Percentiles rank a stretch among this genome's conserved stretches.
These are phyloP conservation scores for Manihot esculenta DNA, from an alignment of 441 rosid species.

Conservation along the genomic window DNA sequence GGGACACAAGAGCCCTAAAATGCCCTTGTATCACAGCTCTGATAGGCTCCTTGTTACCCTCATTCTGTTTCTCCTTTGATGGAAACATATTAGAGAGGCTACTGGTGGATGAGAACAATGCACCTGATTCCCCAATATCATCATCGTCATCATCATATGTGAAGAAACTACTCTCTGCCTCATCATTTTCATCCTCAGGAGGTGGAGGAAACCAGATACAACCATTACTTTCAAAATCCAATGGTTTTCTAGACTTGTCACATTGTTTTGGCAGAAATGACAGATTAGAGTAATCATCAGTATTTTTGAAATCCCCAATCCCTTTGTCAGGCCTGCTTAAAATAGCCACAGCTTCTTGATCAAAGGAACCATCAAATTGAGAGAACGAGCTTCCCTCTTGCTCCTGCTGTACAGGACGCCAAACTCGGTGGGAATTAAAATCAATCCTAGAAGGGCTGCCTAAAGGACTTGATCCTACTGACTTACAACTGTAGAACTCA, in stretches of 20 bases:
- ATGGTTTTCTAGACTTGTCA: slow-evolving; percentile 45
- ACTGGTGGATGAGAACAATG: slow-evolving; percentile 65
- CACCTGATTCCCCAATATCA: slow-evolving; percentile 70
- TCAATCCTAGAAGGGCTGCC: slow-evolving; percentile 89
- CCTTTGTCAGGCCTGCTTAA: slow-evolving; percentile 50
- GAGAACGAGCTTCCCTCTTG: slow-evolving; percentile 60
- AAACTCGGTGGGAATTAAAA: slow-evolving; percentile 70
- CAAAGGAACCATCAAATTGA: slow-evolving; percentile 47
- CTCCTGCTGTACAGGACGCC: slow-evolving; percentile 65
- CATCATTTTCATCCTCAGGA: slow-evolving; percentile 81
- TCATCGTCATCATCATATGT: slow-evolving; percentile 83
- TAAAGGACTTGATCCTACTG: slow-evolving; percentile 80
- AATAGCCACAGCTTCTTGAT: slow-evolving; percentile 52
- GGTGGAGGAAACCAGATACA: slow-evolving; percentile 90
- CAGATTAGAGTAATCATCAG: slow-evolving; percentile 44
- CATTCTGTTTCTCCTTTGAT: slow-evolving; percentile 58
- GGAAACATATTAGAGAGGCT: slow-evolving; percentile 69
- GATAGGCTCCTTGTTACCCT: slow-evolving; percentile 66
- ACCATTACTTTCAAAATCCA: slow-evolving; percentile 87
- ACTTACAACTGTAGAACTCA: slow-evolving; percentile 66
- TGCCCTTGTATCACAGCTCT: slow-evolving; percentile 73
- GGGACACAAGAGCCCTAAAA: slow-evolving; percentile 92
- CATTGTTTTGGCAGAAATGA: slow-evolving; percentile 36
- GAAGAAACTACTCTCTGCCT: slow-evolving; percentile 63
- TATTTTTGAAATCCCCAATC: slow-evolving; percentile 47